A percentile compares a stretch with the other conserved stretches of the same genome.
Evolutionary conservation across 768 basidiomycete genomes (phyloP).

Genomic region (Boletus sp.): DNA sequence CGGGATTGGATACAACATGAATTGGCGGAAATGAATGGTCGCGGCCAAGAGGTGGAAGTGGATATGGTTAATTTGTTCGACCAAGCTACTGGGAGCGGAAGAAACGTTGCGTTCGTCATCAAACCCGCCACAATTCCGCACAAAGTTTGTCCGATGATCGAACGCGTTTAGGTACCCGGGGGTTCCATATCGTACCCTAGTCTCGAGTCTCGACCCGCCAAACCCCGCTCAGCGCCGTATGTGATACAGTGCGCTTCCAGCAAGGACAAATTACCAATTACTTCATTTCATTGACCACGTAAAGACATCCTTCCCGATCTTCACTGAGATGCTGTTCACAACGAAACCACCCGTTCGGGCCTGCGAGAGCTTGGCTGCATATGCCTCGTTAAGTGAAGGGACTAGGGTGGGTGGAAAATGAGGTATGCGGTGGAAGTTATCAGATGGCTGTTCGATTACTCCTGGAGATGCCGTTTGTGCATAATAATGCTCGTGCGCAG

Average conservation of each 20-base stretch:
- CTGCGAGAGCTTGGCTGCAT: slow-evolving; percentile 40
- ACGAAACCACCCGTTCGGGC: slow-evolving; percentile 50
- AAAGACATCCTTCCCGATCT: slow-evolving; percentile 66
- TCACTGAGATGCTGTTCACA: slow-evolving; percentile 54
- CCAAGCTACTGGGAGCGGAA: slow-evolving; percentile 66
- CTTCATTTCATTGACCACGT: slow-evolving; percentile 41
- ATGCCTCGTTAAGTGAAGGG: slow-evolving; percentile 47
- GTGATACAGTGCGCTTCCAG: slow-evolving; percentile 2
- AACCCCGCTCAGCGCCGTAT: slow-evolving; percentile 6
- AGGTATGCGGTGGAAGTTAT: slow-evolving; percentile 47
- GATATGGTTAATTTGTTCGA: slow-evolving; percentile 68
- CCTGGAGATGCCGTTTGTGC: not conserved
- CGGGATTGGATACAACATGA: slow-evolving; percentile 52
- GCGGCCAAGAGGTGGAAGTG: slow-evolving; percentile 34
- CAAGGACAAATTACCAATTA: slow-evolving; percentile 12
- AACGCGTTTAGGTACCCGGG: slow-evolving; percentile 3
- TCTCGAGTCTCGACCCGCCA: not conserved
- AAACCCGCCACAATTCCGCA: slow-evolving; percentile 28
- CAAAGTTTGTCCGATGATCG: not conserved
- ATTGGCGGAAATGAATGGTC: slow-evolving; percentile 25
- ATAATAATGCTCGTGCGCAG: slow-evolving; percentile 5
- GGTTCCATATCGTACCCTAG: slow-evolving; percentile 3
- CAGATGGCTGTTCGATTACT: slow-evolving; percentile 7
- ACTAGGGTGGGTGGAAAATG: slow-evolving; percentile 51
- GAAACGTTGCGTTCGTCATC: slow-evolving; percentile 67